A percentile compares a stretch with the other conserved stretches of the same genome.
Evolutionary conservation across 192 early-diverging fungal species (phyloP).

Genomic region (Entophlyctis luteolus): DNA sequence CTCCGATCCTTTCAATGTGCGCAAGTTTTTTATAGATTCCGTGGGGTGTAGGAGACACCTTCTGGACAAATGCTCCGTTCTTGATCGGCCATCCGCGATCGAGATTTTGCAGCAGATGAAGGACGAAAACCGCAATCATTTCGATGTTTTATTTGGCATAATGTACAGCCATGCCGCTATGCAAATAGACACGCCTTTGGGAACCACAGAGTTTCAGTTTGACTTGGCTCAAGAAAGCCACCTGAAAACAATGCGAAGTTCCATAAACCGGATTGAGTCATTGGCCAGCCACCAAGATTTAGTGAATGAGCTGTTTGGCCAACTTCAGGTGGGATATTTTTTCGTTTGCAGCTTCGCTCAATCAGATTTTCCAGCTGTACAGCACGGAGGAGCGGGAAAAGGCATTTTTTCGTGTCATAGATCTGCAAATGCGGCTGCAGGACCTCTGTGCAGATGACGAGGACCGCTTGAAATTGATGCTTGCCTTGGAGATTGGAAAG

Average conservation of each 20-base stretch:
- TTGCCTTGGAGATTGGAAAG: not conserved
- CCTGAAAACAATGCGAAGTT: not conserved
- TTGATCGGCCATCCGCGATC: not conserved
- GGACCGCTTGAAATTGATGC: not conserved
- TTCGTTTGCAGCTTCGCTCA: not conserved
- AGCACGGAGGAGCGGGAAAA: not conserved
- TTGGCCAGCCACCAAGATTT: not conserved
- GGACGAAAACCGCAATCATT: not conserved
- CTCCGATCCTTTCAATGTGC: too few relatives aligned
- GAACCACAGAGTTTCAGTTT: not conserved
- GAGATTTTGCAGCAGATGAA: not conserved
- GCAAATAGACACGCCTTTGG: not conserved
- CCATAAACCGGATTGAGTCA: not conserved
- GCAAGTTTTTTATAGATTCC: too few relatives aligned
- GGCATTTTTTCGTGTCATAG: not conserved
- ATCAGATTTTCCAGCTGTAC: not conserved
- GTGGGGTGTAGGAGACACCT: too few relatives aligned
- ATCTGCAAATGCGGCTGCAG: not conserved
- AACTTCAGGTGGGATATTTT: not conserved
- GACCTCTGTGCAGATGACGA: not conserved
- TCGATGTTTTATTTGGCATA: not conserved
- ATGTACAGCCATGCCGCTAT: not conserved
- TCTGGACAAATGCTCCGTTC: not conserved
- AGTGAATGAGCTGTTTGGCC: not conserved
- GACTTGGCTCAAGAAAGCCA: not conserved